Conservation (phyloP, 1,284 basidiomycete species). For the Ceratobasidium sp. region DNA sequence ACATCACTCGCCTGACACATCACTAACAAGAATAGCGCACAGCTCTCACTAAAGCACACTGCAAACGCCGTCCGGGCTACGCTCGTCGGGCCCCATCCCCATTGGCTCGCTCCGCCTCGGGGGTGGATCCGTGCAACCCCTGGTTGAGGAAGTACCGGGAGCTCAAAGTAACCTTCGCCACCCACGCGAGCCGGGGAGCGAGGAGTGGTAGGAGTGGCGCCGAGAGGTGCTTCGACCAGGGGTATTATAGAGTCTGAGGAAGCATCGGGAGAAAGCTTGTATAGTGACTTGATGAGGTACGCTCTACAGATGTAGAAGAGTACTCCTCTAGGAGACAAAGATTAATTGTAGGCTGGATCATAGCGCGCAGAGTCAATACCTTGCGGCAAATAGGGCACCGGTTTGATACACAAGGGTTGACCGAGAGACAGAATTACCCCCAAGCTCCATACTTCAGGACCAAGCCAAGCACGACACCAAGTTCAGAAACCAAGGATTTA, state of each 20-base stretch:
- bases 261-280: constrained; percentile 36
- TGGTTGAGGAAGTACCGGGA: constrained; percentile 22
- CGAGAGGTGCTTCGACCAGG: constrained; percentile 4
- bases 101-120: background rate
- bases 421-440: background rate
- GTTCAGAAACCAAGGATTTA: background rate
- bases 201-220: constrained; percentile 10
- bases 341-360: background rate
- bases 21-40: constrained; percentile 47
- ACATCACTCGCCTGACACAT: constrained; percentile 47
- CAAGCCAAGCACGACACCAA: background rate
- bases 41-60: constrained; percentile 50
- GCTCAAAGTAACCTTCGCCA: constrained; percentile 23
- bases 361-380: constrained; percentile 1
- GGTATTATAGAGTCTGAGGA: constrained; percentile 15
- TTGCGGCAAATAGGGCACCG: constrained; percentile 27
- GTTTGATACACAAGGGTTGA: constrained; percentile 28
- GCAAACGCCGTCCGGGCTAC: constrained; percentile 47
- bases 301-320: constrained; percentile 48
- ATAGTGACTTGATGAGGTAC: constrained; percentile 46
- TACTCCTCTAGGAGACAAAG: constrained; percentile 25
- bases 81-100: constrained; percentile 41
- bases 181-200: constrained; percentile 4
- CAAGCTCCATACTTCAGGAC: background rate
- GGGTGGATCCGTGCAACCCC: constrained; percentile 25